A percentile compares a stretch with the other conserved stretches of the same genome.
These are phyloP conservation scores for Starmerella tilneyi DNA, from an alignment of 805 yeast genomes.

Conservation along the genomic window DNA sequence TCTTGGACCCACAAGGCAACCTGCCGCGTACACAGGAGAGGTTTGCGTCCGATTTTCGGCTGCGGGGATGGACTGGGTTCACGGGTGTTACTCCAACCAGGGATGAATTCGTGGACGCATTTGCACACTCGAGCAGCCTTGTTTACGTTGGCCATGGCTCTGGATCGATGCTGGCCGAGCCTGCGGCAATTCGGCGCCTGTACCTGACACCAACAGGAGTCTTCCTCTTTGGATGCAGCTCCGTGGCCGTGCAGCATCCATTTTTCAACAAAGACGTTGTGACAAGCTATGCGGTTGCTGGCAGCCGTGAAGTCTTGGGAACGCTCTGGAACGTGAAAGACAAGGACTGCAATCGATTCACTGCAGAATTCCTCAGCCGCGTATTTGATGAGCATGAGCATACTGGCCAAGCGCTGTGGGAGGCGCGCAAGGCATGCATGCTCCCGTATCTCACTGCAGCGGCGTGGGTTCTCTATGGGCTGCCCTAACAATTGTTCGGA, in stretches of 20 bases:
- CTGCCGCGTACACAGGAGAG: constrained; percentile 52
- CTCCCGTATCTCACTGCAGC: constrained; percentile 76
- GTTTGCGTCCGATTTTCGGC: constrained; percentile 40
- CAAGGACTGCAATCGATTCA: constrained; percentile 80
- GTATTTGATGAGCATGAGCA: constrained; percentile 24
- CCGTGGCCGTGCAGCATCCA: constrained; percentile 52
- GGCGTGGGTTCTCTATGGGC: constrained; percentile 84
- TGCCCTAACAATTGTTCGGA: constrained; percentile 40
- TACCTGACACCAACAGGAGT: constrained; percentile 29
- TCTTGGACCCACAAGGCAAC: constrained; percentile 79
- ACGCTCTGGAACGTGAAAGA: constrained; percentile 97
- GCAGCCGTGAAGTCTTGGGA: constrained; percentile 72
- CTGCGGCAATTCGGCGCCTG: constrained; percentile 44
- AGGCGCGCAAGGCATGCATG: constrained; percentile 58
- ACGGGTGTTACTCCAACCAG: constrained; percentile 52
- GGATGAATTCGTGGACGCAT: constrained; percentile 37
- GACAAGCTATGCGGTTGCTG: constrained; percentile 63
- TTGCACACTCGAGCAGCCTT: constrained; percentile 42
- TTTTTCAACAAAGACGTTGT: constrained; percentile 63
- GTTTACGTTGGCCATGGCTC: constrained; percentile 93
- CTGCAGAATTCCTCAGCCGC: constrained; percentile 43
- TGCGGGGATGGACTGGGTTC: constrained; percentile 43
- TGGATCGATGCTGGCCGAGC: constrained; percentile 71
- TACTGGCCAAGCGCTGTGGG: constrained; percentile 42
- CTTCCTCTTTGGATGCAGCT: constrained; percentile 80